Conservation (phyloP, 2,329 filamentous ascomycete species). For the Teratosphaeria destructans region DNA sequence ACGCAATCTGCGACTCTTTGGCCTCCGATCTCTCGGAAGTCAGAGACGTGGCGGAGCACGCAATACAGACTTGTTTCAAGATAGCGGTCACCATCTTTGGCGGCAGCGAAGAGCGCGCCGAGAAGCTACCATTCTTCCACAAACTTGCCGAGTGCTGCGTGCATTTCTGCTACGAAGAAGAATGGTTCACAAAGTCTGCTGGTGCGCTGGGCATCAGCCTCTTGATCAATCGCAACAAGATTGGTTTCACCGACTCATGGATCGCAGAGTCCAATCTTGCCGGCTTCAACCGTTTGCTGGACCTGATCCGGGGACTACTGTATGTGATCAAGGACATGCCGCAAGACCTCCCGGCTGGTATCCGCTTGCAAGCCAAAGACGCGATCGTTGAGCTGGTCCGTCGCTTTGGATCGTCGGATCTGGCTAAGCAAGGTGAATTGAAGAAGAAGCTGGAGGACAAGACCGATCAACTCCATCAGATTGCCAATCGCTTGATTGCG, state of each 20-base stretch:
- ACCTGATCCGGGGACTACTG: slow-evolving; percentile 83
- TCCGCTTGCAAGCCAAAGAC: slow-evolving; percentile 68
- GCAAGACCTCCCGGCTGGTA: slow-evolving; percentile 81
- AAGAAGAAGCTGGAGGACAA: slow-evolving; percentile 39
- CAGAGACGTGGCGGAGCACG: slow-evolving; percentile 69
- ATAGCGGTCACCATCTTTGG: slow-evolving; percentile 64
- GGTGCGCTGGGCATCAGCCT: slow-evolving; percentile 85
- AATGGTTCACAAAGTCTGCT: slow-evolving; percentile 97
- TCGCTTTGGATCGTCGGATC: slow-evolving; percentile 62
- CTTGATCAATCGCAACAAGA: slow-evolving; percentile 70
- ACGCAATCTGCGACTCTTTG: slow-evolving; percentile 81
- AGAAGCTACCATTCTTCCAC: slow-evolving; percentile 72
- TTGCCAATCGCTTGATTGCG: slow-evolving; percentile 76
- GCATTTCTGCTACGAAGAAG: slow-evolving; percentile 91
- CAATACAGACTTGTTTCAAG: slow-evolving; percentile 68
- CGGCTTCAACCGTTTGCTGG: slow-evolving; percentile 55
- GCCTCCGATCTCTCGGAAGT: slow-evolving; percentile 74
- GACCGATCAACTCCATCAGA: slow-evolving; percentile 56
- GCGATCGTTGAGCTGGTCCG: slow-evolving; percentile 68
- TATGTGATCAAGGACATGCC: slow-evolving; percentile 99
- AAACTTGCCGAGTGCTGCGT: slow-evolving; percentile 76
- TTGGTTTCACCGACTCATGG: slow-evolving; percentile 78
- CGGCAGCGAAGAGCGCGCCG: slow-evolving; percentile 59
- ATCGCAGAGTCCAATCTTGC: slow-evolving; percentile 42
- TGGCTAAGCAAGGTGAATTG: slow-evolving; percentile 66